Conservation (phyloP, 2,329 filamentous ascomycete species). For the Mycosphaerella sp. region DNA sequence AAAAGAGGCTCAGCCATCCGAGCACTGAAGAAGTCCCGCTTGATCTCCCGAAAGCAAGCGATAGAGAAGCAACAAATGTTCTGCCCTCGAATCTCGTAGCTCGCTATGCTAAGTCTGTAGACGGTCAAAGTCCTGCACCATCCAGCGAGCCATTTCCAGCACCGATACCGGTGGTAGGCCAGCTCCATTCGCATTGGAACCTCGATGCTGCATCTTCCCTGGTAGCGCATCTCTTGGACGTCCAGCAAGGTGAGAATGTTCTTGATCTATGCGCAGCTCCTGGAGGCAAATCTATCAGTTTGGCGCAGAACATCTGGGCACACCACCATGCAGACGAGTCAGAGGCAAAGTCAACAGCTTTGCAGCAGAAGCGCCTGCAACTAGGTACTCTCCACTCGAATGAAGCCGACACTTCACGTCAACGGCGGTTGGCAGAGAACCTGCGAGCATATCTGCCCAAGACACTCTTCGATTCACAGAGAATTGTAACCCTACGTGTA, state of each 20-base stretch:
- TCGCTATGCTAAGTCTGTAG: slow-evolving; percentile 6
- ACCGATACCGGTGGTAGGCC: slow-evolving; percentile 14
- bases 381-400: slow-evolving; percentile 37
- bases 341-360: slow-evolving; percentile 15
- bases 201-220: slow-evolving; percentile 34
- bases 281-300: slow-evolving; percentile 34
- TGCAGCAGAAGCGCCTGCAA: slow-evolving; percentile 5
- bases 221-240: slow-evolving; percentile 33
- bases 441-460: slow-evolving; percentile 25
- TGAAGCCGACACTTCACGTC: slow-evolving; percentile 32
- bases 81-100: slow-evolving; percentile 10
- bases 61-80: not conserved
- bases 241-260: slow-evolving; percentile 35
- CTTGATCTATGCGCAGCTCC: slow-evolving; percentile 40
- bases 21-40: slow-evolving; percentile 11
- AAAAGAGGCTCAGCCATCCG: slow-evolving; percentile 13
- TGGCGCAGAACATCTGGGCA: slow-evolving; percentile 33
- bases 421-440: slow-evolving; percentile 32
- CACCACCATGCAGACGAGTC: slow-evolving; percentile 18
- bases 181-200: slow-evolving; percentile 30
- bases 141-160: slow-evolving; percentile 22
- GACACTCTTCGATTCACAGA: slow-evolving; percentile 15
- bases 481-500: slow-evolving; percentile 23
- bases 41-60: slow-evolving; percentile 2
- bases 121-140: not conserved